A percentile compares a stretch with the other conserved stretches of the same genome.
Evolutionary conservation across 805 yeast genomes (phyloP).

Genomic region (Starmerella cellae): DNA sequence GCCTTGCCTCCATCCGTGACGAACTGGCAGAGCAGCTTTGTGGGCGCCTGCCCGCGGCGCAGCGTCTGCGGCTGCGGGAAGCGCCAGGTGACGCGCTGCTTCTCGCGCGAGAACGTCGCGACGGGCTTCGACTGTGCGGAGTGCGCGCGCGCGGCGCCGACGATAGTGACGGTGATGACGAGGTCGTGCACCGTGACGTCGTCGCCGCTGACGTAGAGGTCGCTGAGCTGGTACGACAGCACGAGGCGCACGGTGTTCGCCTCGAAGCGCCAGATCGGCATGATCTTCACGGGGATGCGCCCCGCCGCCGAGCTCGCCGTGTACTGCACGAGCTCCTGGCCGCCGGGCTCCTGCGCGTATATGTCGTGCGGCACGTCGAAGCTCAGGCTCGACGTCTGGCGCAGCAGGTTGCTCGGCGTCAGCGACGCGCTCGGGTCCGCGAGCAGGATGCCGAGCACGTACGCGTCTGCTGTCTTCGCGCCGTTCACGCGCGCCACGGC

Average conservation of each 20-base stretch:
- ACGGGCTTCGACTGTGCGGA: slow-evolving; percentile 82
- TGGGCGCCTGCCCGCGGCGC: slow-evolving; percentile 34
- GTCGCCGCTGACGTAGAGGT: slow-evolving; percentile 31
- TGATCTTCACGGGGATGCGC: slow-evolving; percentile 51
- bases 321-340: slow-evolving; percentile 53
- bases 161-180: slow-evolving; percentile 46
- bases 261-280: slow-evolving; percentile 86
- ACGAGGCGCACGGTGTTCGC: slow-evolving; percentile 73
- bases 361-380: slow-evolving; percentile 22
- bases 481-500: slow-evolving; percentile 36
- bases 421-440: slow-evolving; percentile 18
- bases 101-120: slow-evolving; percentile 80
- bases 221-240: slow-evolving; percentile 49
- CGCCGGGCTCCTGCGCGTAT: slow-evolving; percentile 31
- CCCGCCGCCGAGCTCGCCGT: slow-evolving; percentile 32
- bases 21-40: slow-evolving; percentile 74
- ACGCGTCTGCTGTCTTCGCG: slow-evolving; percentile 12
- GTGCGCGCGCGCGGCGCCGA: slow-evolving; percentile 35
- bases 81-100: slow-evolving; percentile 78
- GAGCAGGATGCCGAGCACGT: slow-evolving; percentile 16
- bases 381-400: slow-evolving; percentile 16
- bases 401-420: slow-evolving; percentile 16
- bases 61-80: slow-evolving; percentile 33
- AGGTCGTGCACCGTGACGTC: slow-evolving; percentile 43
- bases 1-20: slow-evolving; percentile 55